Evolutionary conservation across 768 basidiomycete species (phyloP), one percentile per base, ranked within the genome.

Genomic region (Inosperma sp.): DNA sequence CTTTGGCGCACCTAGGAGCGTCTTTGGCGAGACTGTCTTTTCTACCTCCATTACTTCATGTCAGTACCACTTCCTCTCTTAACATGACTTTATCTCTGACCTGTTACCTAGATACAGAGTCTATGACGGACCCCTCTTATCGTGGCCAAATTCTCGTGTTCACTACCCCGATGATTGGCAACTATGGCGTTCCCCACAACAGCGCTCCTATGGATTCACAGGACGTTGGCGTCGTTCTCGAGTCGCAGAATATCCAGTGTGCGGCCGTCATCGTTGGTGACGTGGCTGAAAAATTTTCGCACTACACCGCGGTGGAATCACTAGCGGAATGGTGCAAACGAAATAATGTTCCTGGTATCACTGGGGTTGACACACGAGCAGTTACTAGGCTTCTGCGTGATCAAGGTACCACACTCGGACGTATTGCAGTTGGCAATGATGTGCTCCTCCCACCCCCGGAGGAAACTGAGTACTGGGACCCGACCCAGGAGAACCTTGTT

Each of bases 101-200:
- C 49, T 55, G 35, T 36, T 37, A 4, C 30, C 56, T 52, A 95
- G 93, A 99, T 68, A 98, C 95, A 40, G 96, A 99, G 71, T 96
- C 93, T 7, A 97, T 99, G 96, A 99, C 96, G 30, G 96, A 99
- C 67, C 96, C 96, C 6, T 98, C 96, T 7, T 98, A 99, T 70
- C 88, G 92, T 27, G 88, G 92, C 44, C 96, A 99, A 70, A 95
- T 99, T 63, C 81, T 99, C 56, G 96, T 99, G 51, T 99, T 99
- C 74, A 99, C 96, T 36, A 88, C 94, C 0, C 96, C 96, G 8
- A 82, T 99, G 69, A 96, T 99, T 57, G 96, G 96, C 33, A 99
- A 99, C 69, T 99, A 99, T 63, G 96, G 96, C 48, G 93, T 99
- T 7, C 96, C 96, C 5, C 60, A 64, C 27, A 98, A 99, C 68